Conservation (phyloP, 768 basidiomycete genomes). For the Termitomyces sp. region DNA sequence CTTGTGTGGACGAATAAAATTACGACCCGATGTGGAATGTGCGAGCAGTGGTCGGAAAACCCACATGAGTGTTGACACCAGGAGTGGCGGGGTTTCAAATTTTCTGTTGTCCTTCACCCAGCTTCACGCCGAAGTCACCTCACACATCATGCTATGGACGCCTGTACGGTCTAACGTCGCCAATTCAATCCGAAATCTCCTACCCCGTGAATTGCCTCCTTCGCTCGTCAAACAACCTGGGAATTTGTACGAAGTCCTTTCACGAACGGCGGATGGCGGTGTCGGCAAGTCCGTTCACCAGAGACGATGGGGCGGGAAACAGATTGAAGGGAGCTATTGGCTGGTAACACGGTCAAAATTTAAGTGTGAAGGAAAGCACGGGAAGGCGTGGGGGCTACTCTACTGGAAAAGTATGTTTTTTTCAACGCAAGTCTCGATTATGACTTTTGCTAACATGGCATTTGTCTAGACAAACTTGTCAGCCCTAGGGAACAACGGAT, state of each 20-base stretch:
- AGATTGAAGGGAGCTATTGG: conserved; percentile 69
- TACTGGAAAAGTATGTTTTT: conserved; percentile 66
- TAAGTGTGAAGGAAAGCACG: conserved; percentile 69
- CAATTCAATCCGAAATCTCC: conserved; percentile 45
- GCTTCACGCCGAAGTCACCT: too few species aligned
- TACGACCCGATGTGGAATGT: conserved; percentile 4
- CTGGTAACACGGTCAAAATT: conserved; percentile 63
- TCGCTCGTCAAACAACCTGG: conserved; percentile 51
- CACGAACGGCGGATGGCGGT: conserved; percentile 61
- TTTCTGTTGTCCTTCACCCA: conserved; percentile 14
- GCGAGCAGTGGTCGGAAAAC: conserved; percentile 11
- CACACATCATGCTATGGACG: conserved; percentile 29
- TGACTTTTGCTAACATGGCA: conserved; percentile 2
- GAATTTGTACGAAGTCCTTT: conserved; percentile 68
- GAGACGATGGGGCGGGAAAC: conserved; percentile 65
- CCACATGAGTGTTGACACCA: conserved; percentile 11
- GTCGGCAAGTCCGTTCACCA: conserved; percentile 68
- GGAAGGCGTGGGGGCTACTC: conserved; percentile 78
- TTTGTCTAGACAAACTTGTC: conserved; percentile 48
- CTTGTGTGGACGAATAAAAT: conserved; percentile 4
- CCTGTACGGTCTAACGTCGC: conserved; percentile 23
- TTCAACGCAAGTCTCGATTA: not conserved
- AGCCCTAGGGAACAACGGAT: conserved; percentile 59
- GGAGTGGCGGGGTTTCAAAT: conserved; percentile 19
- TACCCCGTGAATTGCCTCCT: conserved; percentile 56